These are phyloP conservation scores for Quercus dentata DNA, from an alignment of 306 rosid genomes.

Conservation along the genomic window DNA sequence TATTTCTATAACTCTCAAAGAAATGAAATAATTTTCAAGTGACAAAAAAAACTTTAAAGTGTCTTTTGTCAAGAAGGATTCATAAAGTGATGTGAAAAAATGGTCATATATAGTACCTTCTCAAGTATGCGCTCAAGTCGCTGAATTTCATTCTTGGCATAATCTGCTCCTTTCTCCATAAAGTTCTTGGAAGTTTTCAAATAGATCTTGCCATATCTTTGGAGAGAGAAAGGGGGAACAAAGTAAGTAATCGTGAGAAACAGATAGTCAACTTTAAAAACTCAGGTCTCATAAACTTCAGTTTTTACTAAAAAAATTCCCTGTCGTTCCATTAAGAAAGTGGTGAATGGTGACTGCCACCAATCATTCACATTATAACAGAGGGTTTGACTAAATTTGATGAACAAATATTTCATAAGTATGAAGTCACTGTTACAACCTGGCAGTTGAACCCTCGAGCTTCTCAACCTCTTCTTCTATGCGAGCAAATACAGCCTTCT, in stretches of 20 bases:
- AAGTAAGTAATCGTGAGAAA: not conserved
- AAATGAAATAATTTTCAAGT: not conserved
- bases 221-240: not conserved
- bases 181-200: constrained; percentile 66
- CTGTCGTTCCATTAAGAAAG: not conserved
- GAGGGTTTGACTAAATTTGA: not conserved
- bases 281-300: not conserved
- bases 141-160: constrained; percentile 71
- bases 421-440: constrained; percentile 37
- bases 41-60: not conserved
- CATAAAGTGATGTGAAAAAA: not conserved
- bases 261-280: constrained; percentile 4
- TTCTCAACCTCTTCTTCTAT: constrained; percentile 74
- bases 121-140: constrained; percentile 75
- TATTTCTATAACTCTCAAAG: not conserved
- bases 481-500: constrained; percentile 47
- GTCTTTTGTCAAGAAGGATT: not conserved
- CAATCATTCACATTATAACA: not conserved
- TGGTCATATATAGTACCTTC: constrained; percentile 37
- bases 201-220: constrained; percentile 67
- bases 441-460: constrained; percentile 67
- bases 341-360: not conserved
- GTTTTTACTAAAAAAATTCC: constrained; percentile 3
- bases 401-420: constrained; percentile 11
- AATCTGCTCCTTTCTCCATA: constrained; percentile 70